A percentile compares a stretch with the other conserved stretches of the same genome.
These are phyloP conservation scores for Picochlorum sp. DNA, from an alignment of 139 green algal genomes.

Conservation along the genomic window DNA sequence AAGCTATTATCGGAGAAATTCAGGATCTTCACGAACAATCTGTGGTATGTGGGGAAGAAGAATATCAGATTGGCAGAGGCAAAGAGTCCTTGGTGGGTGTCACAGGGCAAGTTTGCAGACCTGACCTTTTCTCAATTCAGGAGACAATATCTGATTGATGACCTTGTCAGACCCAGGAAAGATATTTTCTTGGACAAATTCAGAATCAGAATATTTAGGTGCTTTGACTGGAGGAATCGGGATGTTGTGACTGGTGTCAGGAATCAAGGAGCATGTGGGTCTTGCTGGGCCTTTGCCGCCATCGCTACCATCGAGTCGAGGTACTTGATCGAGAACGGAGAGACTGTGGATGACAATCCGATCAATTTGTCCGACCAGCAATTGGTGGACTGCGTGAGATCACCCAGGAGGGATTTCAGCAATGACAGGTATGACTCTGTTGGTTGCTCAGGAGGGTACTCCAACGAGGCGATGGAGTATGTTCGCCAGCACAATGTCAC, in stretches of 20 bases:
- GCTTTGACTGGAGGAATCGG: slow-evolving; percentile 1
- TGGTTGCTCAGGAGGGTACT: neutral
- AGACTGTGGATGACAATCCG: neutral
- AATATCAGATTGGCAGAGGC: neutral
- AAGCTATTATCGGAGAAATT: neutral
- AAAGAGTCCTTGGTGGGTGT: neutral
- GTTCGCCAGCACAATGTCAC: slow-evolving; percentile 1
- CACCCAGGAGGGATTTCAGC: neutral
- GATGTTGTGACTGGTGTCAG: neutral
- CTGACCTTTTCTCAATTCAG: neutral
- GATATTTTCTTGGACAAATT: neutral
- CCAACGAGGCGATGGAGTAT: slow-evolving; percentile 5
- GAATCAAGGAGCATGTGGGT: slow-evolving; percentile 10
- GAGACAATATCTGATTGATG: neutral
- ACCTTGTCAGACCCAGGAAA: neutral
- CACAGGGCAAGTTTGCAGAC: slow-evolving; percentile 1
- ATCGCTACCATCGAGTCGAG: slow-evolving; percentile 12
- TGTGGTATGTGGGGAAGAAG: neutral
- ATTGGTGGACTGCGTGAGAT: slow-evolving; percentile 11
- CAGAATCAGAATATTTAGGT: neutral
- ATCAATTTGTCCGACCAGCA: slow-evolving; percentile 16
- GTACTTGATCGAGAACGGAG: slow-evolving; percentile 15
- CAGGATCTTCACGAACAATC: neutral
- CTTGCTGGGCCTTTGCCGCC: slow-evolving; percentile 24
- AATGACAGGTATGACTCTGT: neutral